phyloP scores from a whole-genome alignment of 2,329 filamentous ascomycete genomes.

The Cercospora sesami region DNA sequence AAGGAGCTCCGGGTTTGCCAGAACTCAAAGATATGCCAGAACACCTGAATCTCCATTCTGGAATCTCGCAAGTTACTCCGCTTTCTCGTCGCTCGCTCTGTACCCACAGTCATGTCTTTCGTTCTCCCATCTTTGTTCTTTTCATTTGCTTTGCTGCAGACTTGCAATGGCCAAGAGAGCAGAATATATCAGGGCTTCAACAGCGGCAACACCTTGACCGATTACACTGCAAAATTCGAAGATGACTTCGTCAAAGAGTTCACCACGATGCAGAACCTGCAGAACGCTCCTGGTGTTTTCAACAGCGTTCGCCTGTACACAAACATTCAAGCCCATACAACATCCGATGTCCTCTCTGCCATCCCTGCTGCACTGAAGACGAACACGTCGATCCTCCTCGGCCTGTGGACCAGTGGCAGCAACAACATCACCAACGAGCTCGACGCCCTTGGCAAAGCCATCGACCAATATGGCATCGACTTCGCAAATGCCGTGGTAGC shows the following conservation, averaged over 20 bases:
- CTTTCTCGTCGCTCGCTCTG: not conserved
- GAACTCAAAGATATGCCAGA: not conserved
- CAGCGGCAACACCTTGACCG: constrained; percentile 19
- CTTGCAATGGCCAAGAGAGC: not conserved
- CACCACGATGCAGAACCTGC: constrained; percentile 61
- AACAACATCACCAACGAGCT: not conserved
- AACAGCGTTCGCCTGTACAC: constrained; percentile 71
- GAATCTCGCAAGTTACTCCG: not conserved
- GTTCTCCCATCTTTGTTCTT: not conserved
- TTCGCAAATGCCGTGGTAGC: constrained; percentile 63
- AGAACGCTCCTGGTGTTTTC: constrained; percentile 62
- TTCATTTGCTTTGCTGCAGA: not conserved
- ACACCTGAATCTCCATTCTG: not conserved
- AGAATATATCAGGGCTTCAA: constrained; percentile 20
- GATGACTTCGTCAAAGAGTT: constrained; percentile 67
- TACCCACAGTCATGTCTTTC: not conserved
- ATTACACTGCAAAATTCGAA: constrained; percentile 13
- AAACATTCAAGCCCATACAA: constrained; percentile 47
- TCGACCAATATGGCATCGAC: not conserved
- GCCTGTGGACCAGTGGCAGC: not conserved
- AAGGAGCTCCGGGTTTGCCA: not conserved
- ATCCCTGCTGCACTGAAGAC: constrained; percentile 75
- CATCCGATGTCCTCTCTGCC: constrained; percentile 63
- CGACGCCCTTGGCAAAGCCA: not conserved
- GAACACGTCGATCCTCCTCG: constrained; percentile 31